Percentiles rank a stretch among this genome's conserved stretches.
These are phyloP conservation scores for Nadsonia commutata DNA, from an alignment of 1,139 yeast species.

Conservation along the genomic window DNA sequence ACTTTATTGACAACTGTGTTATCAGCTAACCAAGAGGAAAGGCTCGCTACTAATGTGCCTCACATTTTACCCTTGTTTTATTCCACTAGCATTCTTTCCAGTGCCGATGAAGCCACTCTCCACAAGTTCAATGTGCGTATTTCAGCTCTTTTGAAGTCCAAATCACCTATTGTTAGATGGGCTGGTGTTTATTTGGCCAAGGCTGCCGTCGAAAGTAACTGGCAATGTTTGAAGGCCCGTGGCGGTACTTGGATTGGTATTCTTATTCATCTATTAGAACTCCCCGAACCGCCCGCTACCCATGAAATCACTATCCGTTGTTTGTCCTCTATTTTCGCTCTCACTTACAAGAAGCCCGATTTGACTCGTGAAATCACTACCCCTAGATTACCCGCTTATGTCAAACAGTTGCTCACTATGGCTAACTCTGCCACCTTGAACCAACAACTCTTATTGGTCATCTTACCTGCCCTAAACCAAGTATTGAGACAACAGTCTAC, in stretches of 20 bases:
- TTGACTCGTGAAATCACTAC: conserved; percentile 73
- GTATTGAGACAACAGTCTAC: conserved; percentile 51
- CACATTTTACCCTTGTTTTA: conserved; percentile 10
- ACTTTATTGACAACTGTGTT: conserved; percentile 12
- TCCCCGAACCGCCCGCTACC: conserved; percentile 30
- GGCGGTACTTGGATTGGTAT: conserved; percentile 45
- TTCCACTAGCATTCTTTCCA: conserved; percentile 11
- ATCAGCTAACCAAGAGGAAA: conserved; percentile 11
- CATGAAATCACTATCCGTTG: conserved; percentile 38
- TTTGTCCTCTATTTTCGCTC: conserved; percentile 33
- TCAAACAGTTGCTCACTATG: conserved; percentile 35
- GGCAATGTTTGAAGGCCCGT: conserved; percentile 26
- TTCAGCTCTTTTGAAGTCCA: conserved; percentile 24
- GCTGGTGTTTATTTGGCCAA: conserved; percentile 22
- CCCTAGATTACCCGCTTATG: conserved; percentile 55
- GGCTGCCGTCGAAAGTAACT: conserved; percentile 16
- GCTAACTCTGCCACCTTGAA: conserved; percentile 17
- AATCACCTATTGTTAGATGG: conserved; percentile 18
- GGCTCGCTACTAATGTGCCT: conserved; percentile 10
- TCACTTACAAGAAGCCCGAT: conserved; percentile 68
- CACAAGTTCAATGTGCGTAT: conserved; percentile 23
- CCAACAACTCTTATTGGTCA: conserved; percentile 25
- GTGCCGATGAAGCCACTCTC: conserved; percentile 15
- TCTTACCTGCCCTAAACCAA: conserved; percentile 35
- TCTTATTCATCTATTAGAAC: conserved; percentile 42